Conservation (phyloP, 2,329 filamentous ascomycete species). For the Phaeosphaeria sp. region DNA sequence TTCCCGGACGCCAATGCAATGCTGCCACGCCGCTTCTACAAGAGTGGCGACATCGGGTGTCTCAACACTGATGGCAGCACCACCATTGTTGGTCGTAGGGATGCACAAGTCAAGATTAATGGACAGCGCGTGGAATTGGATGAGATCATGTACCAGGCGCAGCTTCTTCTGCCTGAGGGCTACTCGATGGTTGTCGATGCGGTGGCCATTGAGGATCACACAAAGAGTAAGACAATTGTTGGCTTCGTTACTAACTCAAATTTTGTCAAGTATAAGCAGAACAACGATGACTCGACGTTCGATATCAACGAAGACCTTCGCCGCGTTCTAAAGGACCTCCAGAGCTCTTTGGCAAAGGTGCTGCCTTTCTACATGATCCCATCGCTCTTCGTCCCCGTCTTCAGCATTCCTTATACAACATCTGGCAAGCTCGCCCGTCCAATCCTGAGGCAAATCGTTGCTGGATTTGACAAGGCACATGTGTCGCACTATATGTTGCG, state of each 20-base stretch:
- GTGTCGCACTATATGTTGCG: slow-evolving; percentile 20
- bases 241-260: slow-evolving; percentile 15
- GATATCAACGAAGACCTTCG: slow-evolving; percentile 14
- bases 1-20: slow-evolving; percentile 10
- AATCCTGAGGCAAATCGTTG: slow-evolving; percentile 11
- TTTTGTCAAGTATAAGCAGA: slow-evolving; percentile 8
- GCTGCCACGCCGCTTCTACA: slow-evolving; percentile 4
- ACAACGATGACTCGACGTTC: slow-evolving; percentile 8
- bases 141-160: slow-evolving; percentile 32
- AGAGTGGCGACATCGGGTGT: slow-evolving; percentile 3
- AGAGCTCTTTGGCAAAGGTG: slow-evolving; percentile 17
- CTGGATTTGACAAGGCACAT: slow-evolving; percentile 10
- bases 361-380: slow-evolving; percentile 51
- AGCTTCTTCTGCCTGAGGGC: slow-evolving; percentile 13
- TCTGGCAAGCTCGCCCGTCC: slow-evolving; percentile 40
- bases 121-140: slow-evolving; percentile 51
- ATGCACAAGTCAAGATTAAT: slow-evolving; percentile 39
- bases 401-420: slow-evolving; percentile 43
- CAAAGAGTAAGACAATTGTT: slow-evolving; percentile 17
- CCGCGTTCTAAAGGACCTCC: slow-evolving; percentile 10
- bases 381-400: slow-evolving; percentile 47
- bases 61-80: slow-evolving; percentile 12
- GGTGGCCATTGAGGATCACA: slow-evolving; percentile 18
- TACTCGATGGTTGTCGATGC: slow-evolving; percentile 13
- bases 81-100: slow-evolving; percentile 21